Conservation (phyloP, 2,329 filamentous ascomycete species). For the Claviceps cyperi region DNA sequence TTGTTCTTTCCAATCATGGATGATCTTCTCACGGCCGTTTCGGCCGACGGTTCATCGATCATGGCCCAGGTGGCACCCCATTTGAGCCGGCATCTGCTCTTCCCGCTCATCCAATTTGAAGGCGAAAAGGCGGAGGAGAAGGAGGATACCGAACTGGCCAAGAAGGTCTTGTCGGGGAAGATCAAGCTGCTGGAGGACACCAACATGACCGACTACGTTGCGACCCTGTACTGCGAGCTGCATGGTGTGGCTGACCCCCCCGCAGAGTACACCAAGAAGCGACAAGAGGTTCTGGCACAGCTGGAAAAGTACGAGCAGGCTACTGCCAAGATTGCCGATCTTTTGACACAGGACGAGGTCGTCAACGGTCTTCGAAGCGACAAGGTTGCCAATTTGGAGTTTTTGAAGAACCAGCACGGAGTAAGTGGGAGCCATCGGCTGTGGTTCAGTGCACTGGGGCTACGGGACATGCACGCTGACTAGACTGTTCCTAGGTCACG, state of each 20-base stretch:
- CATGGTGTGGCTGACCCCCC: conserved; percentile 66
- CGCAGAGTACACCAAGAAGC: conserved; percentile 75
- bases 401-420: conserved; percentile 88
- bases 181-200: conserved; percentile 91
- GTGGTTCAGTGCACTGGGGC: background rate
- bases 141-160: conserved; percentile 40
- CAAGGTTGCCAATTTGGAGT: conserved; percentile 98
- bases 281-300: conserved; percentile 73
- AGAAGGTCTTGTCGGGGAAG: conserved; percentile 70
- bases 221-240: conserved; percentile 79
- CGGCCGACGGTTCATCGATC: conserved; percentile 59
- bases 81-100: conserved; percentile 92
- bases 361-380: conserved; percentile 84
- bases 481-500: conserved; percentile 45
- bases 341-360: conserved; percentile 79
- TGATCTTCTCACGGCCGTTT: conserved; percentile 34
- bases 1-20: conserved; percentile 17
- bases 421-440: conserved; percentile 33
- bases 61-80: conserved; percentile 80
- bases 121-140: conserved; percentile 69
- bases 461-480: no score
- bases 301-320: conserved; percentile 75
- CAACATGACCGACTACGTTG: conserved; percentile 98
- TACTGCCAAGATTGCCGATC: conserved; percentile 74
- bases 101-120: conserved; percentile 87